Evolutionary conservation across 2,329 filamentous ascomycete genomes (phyloP), one percentile per base, ranked within the genome.

Genomic region (Cladobotryum mycophilum): DNA sequence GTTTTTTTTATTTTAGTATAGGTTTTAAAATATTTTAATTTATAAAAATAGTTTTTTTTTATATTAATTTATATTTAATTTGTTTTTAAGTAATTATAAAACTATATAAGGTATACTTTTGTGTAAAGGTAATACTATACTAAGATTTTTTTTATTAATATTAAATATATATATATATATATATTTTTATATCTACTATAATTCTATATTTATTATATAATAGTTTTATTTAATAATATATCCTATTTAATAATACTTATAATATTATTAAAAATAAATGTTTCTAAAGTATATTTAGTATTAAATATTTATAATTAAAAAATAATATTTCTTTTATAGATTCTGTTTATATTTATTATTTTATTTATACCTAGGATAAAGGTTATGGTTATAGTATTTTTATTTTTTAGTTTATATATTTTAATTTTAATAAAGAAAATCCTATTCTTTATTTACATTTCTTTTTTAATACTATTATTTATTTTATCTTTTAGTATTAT

Each of bases 381-480:
- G 30, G 18, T 13, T 33, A 45, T 30, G 4, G n/a, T 14, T 30
- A 30, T 45, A 5, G 12, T 53, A 52, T 48, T 14, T 52, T 44
- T 49, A 55, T 48, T 46, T 47, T 46, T 22, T 49, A 49, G 14
- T 40, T 53, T 48, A 4, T 25, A 4, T 25, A 42, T 5, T 42
- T 35, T 42, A 47, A 48, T 17, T 42, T 18, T n/a, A 42, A 7
- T n/a, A 42, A 42, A 42, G 17, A 4, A 42, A 18, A n/a, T n/a
- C n/a, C n/a, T 42, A 42, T 18, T 42, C 6, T n/a, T 17, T 17
- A 42, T 42, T 42, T n/a, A 37, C 12, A 15, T 15, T 37, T 37
- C n/a, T n/a, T 37, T 37, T 37, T 15, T 4, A 25, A 25, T 25
- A 25, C n/a, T n/a, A 7, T 25, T 25, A 25, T 25, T 25, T 25